phyloP scores from a whole-genome alignment of 352 stramenopile genomes.

The Phytophthora chlamydospora region DNA sequence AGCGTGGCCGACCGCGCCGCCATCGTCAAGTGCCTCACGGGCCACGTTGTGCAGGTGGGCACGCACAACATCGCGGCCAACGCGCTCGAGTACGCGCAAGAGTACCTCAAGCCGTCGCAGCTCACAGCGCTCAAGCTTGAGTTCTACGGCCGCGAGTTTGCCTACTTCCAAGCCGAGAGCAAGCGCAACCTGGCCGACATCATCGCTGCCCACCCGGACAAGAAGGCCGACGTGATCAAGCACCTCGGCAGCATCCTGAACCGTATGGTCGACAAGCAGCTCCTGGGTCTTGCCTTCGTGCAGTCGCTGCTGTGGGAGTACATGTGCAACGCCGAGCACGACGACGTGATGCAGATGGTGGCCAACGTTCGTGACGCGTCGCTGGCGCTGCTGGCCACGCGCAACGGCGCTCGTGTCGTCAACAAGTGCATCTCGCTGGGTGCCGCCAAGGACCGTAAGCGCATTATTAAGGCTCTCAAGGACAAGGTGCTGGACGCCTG shows the following conservation, averaged over 20 bases:
- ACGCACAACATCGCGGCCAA: constrained; percentile 95
- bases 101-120: constrained; percentile 87
- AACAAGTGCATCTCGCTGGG: constrained; percentile 87
- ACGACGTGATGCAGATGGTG: constrained; percentile 86
- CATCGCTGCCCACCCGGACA: constrained; percentile 62
- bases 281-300: constrained; percentile 88
- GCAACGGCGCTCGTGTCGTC: constrained; percentile 86
- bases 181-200: constrained; percentile 87
- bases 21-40: constrained; percentile 93
- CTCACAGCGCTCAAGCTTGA: constrained; percentile 88
- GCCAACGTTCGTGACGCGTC: constrained; percentile 87
- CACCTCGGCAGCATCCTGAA: constrained; percentile 75
- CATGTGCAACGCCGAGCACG: constrained; percentile 77
- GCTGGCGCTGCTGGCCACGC: constrained; percentile 85
- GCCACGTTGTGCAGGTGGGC: constrained; percentile 91
- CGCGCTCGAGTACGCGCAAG: constrained; percentile 92
- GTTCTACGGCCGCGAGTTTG: constrained; percentile 91
- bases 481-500: constrained; percentile 89
- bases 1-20: constrained; percentile 73
- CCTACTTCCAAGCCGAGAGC: constrained; percentile 84
- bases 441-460: constrained; percentile 90
- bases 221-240: constrained; percentile 80
- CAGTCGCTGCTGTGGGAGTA: constrained; percentile 92
- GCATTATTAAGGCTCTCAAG: constrained; percentile 91
- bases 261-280: constrained; percentile 90